A percentile compares a stretch with the other conserved stretches of the same genome.
These are phyloP conservation scores for Raphanus raphanistrum DNA, from an alignment of 345 rosid species.

Conservation along the genomic window DNA sequence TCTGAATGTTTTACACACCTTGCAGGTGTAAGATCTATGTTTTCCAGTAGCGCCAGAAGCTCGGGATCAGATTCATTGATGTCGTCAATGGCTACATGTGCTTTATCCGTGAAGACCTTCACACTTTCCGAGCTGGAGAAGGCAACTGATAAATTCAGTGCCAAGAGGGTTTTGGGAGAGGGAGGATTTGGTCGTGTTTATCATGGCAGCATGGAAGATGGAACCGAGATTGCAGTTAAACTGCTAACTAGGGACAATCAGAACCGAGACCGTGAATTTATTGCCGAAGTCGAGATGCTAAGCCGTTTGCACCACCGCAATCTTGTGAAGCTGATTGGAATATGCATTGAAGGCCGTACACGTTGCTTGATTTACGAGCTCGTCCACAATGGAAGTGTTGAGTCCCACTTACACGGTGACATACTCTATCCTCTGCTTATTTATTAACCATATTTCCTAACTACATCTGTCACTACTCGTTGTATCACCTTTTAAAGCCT, in stretches of 20 bases:
- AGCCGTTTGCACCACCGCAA: constrained; percentile 99
- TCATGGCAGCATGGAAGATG: constrained; percentile 73
- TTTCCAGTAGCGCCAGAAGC: constrained; percentile 72
- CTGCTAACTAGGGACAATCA: constrained; percentile 83
- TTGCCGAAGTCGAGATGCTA: constrained; percentile 98
- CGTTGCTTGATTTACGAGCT: constrained; percentile 95
- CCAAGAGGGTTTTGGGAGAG: constrained; percentile 83
- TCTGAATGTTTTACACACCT: constrained; percentile 8
- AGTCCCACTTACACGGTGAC: constrained; percentile 97
- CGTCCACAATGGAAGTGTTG: constrained; percentile 92
- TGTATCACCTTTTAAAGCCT: constrained; percentile 27
- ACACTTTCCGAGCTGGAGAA: constrained; percentile 70
- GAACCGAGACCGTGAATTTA: constrained; percentile 89
- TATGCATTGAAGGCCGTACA: constrained; percentile 83
- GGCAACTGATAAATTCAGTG: constrained; percentile 90
- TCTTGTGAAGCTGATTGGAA: constrained; percentile 91
- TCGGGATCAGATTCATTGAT: constrained; percentile 71
- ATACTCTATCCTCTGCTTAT: constrained; percentile 14
- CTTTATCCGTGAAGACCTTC: constrained; percentile 82
- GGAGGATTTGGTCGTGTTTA: constrained; percentile 99
- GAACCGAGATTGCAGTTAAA: constrained; percentile 88
- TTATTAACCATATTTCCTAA: background rate
- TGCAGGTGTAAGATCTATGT: constrained; percentile 63
- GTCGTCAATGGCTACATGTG: constrained; percentile 79
- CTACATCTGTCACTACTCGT: background rate